Base-by-base conservation (phyloP, 2,329 filamentous ascomycete genomes). In the Ascochyta rabiei region DNA sequence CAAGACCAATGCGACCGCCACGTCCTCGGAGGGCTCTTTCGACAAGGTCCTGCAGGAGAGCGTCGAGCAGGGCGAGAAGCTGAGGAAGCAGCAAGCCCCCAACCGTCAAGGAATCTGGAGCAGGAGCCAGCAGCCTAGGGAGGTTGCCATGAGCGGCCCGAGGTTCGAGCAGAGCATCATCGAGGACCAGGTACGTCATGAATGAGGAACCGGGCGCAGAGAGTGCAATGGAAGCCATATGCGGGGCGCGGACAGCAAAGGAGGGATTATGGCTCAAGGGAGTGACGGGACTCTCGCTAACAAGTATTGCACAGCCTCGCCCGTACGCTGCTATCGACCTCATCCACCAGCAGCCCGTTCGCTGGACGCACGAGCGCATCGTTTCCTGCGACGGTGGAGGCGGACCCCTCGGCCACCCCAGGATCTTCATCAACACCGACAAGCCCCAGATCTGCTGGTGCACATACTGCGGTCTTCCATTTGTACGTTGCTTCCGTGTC, bases 161-260 rank as follows among this genome's bases (percentile, higher is more conserved):
- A 84, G 93, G 67, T 99, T 99, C 72, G 95, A 99, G 82, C 93
- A 98, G 86, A 98, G 91, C 30, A 91, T 96, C 71, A 93, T 98
- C 79, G 86, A 88, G 67, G 80, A 89, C 64, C 95, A 99, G 90
- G 93, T 97, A 81, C 65, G 86, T 72, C 2, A 19, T 30, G 26
- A 2, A n/a, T 19, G 10, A 48, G 21, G 50, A 44, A 46, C 47
- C 26, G 30, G 16, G 5, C 21, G 9, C 1, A 2, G 16, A 26
- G 15, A 24, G 13, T 39, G 45, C 28, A 39, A 45, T 41, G 39
- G 51, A 37, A 40, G 19, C 23, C 10, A 9, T 13, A 31, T 23
- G 48, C 4, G 53, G 39, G 21, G 19, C 18, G 19, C 13, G 42
- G 38, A 12, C 16, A 30, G 31, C 19, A 18, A 3, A 37, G 19